Conservation (phyloP, 805 yeast species). For the Saccharomycopsis synnaedendra region DNA sequence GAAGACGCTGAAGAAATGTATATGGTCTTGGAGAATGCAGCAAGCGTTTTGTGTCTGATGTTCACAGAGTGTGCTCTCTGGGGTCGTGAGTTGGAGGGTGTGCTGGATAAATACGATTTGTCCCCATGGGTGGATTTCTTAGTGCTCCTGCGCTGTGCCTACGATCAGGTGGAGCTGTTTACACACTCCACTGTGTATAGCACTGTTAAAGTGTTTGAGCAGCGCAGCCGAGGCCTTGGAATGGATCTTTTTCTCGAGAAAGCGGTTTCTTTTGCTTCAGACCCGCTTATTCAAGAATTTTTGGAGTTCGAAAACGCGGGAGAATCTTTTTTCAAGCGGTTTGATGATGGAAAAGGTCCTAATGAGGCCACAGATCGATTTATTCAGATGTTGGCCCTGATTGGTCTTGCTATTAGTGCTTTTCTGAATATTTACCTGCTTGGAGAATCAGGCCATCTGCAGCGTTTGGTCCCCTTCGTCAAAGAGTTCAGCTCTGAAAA, state of each 20-base stretch:
- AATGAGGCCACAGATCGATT: constrained; percentile 16
- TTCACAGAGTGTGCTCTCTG: constrained; percentile 40
- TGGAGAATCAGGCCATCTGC: not conserved
- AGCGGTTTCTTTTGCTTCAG: constrained; percentile 23
- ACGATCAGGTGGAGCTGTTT: constrained; percentile 44
- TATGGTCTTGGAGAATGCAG: constrained; percentile 35
- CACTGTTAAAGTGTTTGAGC: constrained; percentile 17
- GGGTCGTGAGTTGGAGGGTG: no score
- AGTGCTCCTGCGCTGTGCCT: constrained; percentile 43
- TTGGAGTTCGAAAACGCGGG: constrained; percentile 1
- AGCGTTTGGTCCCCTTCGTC: constrained; percentile 19
- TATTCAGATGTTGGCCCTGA: constrained; percentile 10
- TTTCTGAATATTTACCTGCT: constrained; percentile 4
- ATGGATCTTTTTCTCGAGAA: constrained; percentile 25
- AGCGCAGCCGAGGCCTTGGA: constrained; percentile 10
- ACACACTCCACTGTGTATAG: constrained; percentile 8
- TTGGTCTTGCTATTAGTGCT: constrained; percentile 2
- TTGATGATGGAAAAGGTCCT: constrained; percentile 10
- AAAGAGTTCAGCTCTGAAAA: constrained; percentile 18
- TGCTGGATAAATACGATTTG: constrained; percentile 17
- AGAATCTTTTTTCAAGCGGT: constrained; percentile 9
- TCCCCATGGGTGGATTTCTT: constrained; percentile 38
- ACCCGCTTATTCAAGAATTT: constrained; percentile 3
- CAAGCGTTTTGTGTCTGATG: constrained; percentile 35
- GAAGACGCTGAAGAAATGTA: no score